Evolutionary conservation across 2,329 filamentous ascomycete species (phyloP).

Genomic region (Madurella fahalii): DNA sequence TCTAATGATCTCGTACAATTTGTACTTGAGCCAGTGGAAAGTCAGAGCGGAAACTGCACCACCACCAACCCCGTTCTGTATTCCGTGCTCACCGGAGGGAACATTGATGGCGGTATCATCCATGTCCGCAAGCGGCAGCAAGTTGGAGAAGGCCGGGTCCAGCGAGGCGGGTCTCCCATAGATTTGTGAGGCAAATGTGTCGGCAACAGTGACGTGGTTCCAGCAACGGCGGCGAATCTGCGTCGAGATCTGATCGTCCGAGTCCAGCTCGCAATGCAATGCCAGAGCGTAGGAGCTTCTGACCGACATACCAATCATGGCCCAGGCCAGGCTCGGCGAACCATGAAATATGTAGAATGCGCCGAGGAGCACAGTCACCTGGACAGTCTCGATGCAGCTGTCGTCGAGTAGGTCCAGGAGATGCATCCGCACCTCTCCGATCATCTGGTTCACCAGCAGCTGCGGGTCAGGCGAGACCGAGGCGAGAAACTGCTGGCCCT

Average conservation of each 20-base stretch:
- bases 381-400: conserved; percentile 2
- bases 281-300: conserved; percentile 1
- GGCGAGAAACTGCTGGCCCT: neutral
- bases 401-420: neutral
- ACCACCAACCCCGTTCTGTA: neutral
- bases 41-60: conserved; percentile 1
- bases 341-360: conserved; percentile 2
- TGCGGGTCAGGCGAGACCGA: neutral
- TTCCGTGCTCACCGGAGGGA: neutral
- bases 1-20: conserved; percentile 1
- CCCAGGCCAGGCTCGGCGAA: conserved; percentile 1
- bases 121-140: neutral
- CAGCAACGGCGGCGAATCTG: conserved; percentile 1
- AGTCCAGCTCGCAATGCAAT: conserved; percentile 1
- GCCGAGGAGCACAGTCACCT: conserved; percentile 1
- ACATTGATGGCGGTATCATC: neutral
- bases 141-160: neutral
- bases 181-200: conserved; percentile 2
- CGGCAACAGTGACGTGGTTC: neutral
- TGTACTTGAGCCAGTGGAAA: conserved; percentile 1
- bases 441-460: neutral
- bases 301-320: conserved; percentile 1
- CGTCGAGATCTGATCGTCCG: neutral
- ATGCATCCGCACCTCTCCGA: neutral
- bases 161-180: neutral